Evolutionary conservation across 1,139 yeast species (phyloP).

Genomic region (Yamadazyma oceani): DNA sequence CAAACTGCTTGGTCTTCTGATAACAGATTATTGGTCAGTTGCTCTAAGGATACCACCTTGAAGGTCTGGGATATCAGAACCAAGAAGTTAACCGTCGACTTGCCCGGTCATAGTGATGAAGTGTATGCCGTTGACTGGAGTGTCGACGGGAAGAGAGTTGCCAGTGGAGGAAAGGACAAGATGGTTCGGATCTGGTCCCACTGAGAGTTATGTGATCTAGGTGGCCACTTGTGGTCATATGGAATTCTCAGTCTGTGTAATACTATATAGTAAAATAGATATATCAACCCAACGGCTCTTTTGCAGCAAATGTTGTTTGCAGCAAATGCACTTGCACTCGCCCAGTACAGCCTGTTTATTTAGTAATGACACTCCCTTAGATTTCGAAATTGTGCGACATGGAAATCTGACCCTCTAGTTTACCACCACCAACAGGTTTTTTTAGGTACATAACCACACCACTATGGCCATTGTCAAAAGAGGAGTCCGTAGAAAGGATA

Average conservation of each 20-base stretch:
- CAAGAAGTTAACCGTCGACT: constrained; percentile 77
- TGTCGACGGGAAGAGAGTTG: constrained; percentile 87
- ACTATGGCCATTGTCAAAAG: constrained; percentile 75
- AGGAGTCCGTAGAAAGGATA: constrained; percentile 64
- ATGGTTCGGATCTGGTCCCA: constrained; percentile 92
- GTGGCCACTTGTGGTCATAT: no score
- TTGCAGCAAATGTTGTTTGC: no score
- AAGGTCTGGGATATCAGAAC: constrained; percentile 96
- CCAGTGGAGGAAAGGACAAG: constrained; percentile 96
- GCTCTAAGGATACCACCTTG: constrained; percentile 94
- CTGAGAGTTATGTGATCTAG: no score
- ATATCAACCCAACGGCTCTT: no score
- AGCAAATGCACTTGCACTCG: no score
- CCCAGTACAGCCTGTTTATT: not conserved
- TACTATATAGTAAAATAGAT: no score
- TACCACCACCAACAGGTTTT: not conserved
- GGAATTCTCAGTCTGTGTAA: no score
- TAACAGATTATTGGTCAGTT: constrained; percentile 83
- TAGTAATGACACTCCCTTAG: constrained; percentile 1
- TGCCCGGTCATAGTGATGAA: constrained; percentile 96
- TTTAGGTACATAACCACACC: no score
- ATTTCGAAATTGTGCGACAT: constrained; percentile 1
- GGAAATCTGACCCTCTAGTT: no score
- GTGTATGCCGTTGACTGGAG: constrained; percentile 99
- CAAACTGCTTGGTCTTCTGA: constrained; percentile 99